A percentile compares a stretch with the other conserved stretches of the same genome.
Conservation (phyloP, 1,284 basidiomycete species). For the Salmacisia buchloeana region DNA sequence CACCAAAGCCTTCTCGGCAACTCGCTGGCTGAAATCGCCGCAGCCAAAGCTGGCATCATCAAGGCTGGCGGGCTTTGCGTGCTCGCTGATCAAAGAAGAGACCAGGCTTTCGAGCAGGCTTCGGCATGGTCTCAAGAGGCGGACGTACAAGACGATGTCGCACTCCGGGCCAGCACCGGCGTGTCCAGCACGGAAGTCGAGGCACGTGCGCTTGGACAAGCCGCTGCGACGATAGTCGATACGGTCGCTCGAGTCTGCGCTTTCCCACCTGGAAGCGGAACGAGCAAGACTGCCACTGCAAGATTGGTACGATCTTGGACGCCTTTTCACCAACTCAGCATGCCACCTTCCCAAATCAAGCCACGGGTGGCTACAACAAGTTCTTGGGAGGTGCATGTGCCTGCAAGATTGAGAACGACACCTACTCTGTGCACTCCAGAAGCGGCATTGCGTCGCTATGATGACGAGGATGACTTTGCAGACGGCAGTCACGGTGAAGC, state of each 20-base stretch:
- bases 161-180: slow-evolving; percentile 1
- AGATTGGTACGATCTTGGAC: too few species aligned
- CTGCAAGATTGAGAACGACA: neutral
- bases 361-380: too few species aligned
- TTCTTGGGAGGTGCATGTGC: neutral
- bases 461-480: slow-evolving; percentile 4
- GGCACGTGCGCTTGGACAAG: slow-evolving; percentile 17
- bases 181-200: slow-evolving; percentile 12
- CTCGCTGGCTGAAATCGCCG: slow-evolving; percentile 68
- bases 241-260: slow-evolving; percentile 9
- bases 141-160: neutral
- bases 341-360: too few species aligned
- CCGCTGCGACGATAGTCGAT: slow-evolving; percentile 28
- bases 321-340: too few species aligned
- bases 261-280: neutral
- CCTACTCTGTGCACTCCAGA: neutral
- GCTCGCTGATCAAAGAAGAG: slow-evolving; percentile 56
- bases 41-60: slow-evolving; percentile 79
- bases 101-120: neutral
- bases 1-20: slow-evolving; percentile 83
- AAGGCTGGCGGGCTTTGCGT: slow-evolving; percentile 66
- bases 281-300: too few species aligned
- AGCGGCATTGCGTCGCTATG: neutral
- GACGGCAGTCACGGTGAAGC: neutral
- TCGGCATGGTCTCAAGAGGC: neutral